These are phyloP conservation scores for Bromus sterilis DNA, from an alignment of 176 grass and related monocot species.

Conservation along the genomic window DNA sequence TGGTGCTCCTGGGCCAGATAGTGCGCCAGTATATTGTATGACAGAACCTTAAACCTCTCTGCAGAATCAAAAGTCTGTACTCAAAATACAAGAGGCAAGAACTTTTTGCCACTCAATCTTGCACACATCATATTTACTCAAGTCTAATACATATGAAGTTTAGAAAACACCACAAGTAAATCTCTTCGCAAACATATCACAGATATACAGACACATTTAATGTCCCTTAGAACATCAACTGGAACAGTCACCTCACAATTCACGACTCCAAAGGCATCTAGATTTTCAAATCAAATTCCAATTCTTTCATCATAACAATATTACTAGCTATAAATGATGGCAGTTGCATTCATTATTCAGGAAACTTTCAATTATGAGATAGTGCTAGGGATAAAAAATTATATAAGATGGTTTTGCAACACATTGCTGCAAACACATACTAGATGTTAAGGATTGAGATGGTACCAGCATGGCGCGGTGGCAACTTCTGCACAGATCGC, in stretches of 20 bases:
- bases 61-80: constrained; percentile 23
- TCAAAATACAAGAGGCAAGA: neutral
- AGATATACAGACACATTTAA: neutral
- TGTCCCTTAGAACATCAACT: constrained; percentile 2
- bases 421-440: neutral
- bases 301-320: neutral
- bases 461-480: constrained; percentile 53
- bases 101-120: no score
- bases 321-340: neutral
- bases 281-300: neutral
- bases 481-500: constrained; percentile 29
- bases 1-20: constrained; percentile 76
- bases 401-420: neutral
- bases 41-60: constrained; percentile 86
- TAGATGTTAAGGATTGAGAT: neutral
- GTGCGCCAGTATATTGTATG: constrained; percentile 96
- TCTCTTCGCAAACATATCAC: neutral
- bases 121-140: neutral
- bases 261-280: neutral
- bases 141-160: constrained; percentile 9
- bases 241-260: neutral
- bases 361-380: neutral
- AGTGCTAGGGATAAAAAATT: neutral
- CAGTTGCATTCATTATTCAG: neutral
- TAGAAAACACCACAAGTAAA: neutral